Base-by-base conservation (phyloP, 2,329 filamentous ascomycete genomes). In the Xylariales sp. region DNA sequence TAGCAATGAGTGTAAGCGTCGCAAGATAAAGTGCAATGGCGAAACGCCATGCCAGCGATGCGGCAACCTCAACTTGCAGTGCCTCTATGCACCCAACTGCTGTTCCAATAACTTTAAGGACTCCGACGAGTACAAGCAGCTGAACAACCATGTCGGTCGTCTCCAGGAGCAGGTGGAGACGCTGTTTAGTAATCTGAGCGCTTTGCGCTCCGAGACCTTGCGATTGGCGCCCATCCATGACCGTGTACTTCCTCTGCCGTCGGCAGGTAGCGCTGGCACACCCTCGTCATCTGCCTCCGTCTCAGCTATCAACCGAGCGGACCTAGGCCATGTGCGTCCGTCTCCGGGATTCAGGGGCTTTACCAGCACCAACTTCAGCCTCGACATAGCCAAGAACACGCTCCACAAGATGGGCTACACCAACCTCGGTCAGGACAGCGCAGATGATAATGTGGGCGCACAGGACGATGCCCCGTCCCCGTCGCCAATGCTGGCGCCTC, bases 331-430 rank as follows among this genome's bases (percentile, higher is more conserved):
- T 44, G 63, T 66, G 55, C 77, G 67, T 46, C 78, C 75, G 41
- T 78, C 80, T 4, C n/a, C n/a, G n/a, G 74, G 77, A 17, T 95
- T 93, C 55, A 82, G 86, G 40, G 90, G 89, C 1, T 88, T 88
- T 1, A 95, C 88, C 1, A 95, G 88, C 61, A 84, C 81, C 32
- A 81, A 83, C 2, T 95, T 90, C 62, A 90, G 85, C 48, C 76
- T 95, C 20, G 86, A 91, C 46, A 83, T 95, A 12, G 89, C 90
- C 24, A 90, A 88, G 59, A 87, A 78, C 37, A 95, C 89, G 34
- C 72, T 95, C 25, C 84, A 89, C 54, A 90, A 83, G 43, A 95
- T 95, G 86, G 89, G 89, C 4, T 93, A 94, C 54, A 81, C 79
- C 19, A 76, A 72, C 2, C 65, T 78, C 2, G 75, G 74, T 2